Evolutionary conservation across 441 rosid species (phyloP), one percentile per base, ranked within the genome.

Genomic region (Eutrema salsugineum): DNA sequence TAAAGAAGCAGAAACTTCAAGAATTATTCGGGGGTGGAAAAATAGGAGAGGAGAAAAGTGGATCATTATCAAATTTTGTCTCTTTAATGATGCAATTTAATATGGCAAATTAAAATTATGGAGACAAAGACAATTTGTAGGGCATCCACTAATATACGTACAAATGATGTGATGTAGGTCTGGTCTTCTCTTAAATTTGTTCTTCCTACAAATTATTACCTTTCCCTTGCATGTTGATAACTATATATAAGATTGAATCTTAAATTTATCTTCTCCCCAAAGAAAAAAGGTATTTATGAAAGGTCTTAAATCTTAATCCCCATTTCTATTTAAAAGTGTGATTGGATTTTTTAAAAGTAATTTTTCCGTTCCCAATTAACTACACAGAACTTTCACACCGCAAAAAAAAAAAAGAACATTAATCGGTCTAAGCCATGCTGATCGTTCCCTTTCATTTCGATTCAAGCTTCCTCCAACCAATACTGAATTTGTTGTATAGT

Each of bases 1-100:
- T 70, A 70, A 76, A 76, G 76, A 70, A 50, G 72, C 79, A 70
- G 72, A 70, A 76, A 70, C 76, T 76, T 76, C 76, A 70, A 76
- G 76, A 76, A 76, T 39, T 70, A 64, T 76, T 70, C 76, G 63
- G 6, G 79, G 75, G 71, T 55, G 55, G 57, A 60, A 66, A 59
- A 73, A 32, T 40, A 50, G 42, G 63, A 51, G 56, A 68, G 38
- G 40, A 57, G 46, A 57, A 65, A 76, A 70, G 76, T 63, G 55
- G 40, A 35, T 49, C 68, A 57, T 70, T 57, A 70, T 76, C 42
- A 76, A 40, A 63, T 51, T 70, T 63, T 53, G 56, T 64, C 75
- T 70, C 48, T 63, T 76, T 63, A 63, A 64, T 48, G 55, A 76
- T 49, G 55, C 43, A 70, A 76, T 70, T 56, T 39, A 62, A 69